Evolutionary conservation across 177 flowering plant species (phyloP).

Genomic region (Vitis hybrid): DNA sequence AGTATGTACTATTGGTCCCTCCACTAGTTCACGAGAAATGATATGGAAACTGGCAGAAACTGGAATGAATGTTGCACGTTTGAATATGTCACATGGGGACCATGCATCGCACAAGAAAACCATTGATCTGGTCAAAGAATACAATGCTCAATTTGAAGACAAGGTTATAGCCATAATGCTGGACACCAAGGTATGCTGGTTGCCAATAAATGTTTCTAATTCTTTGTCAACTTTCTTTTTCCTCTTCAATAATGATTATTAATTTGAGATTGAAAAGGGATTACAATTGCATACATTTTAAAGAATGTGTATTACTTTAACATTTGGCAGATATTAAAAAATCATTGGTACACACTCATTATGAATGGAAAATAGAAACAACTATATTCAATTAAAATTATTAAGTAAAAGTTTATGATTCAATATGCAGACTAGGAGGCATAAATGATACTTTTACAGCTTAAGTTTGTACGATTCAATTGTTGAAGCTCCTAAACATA

Average conservation of each 20-base stretch:
- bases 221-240: neutral
- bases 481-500: no score
- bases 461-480: no score
- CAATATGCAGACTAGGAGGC: no score
- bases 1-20: constrained; percentile 96
- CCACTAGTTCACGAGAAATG: constrained; percentile 89
- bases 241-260: neutral
- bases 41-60: constrained; percentile 94
- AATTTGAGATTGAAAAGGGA: no score
- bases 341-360: no score
- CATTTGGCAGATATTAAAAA: no score
- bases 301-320: no score
- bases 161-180: constrained; percentile 89
- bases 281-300: no score
- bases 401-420: no score
- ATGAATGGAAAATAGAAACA: no score
- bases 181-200: constrained; percentile 80
- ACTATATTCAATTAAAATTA: no score
- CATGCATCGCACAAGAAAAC: constrained; percentile 93
- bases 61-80: constrained; percentile 96
- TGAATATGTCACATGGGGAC: constrained; percentile 99
- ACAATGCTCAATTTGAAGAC: constrained; percentile 85
- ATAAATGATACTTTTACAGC: no score
- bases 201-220: neutral
- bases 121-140: constrained; percentile 87